Evolutionary conservation across 1,284 basidiomycete genomes (phyloP), one percentile per base, ranked within the genome.

Genomic region (Sparassis latifolia): DNA sequence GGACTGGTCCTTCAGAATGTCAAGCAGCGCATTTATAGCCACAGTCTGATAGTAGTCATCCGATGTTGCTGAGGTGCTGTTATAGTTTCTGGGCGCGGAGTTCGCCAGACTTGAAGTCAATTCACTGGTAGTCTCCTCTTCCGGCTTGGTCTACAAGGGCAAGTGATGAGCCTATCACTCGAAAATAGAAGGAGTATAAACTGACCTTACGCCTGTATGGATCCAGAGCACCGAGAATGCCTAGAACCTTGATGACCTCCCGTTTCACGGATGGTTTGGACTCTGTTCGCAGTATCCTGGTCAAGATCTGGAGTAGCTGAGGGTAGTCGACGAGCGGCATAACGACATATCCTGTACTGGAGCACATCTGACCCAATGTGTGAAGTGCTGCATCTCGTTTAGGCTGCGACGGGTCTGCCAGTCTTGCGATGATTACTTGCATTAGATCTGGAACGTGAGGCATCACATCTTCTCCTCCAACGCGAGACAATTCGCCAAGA

Each of bases 1-100:
- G 4, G 92, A 86, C 51, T 90, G 85, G 63, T 98, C 97, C 63
- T 88, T 90, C 57, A 99, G 72, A 50, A 99, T 92, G 47, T 82
- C 80, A 44, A 99, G 79, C 28, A 99, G 77, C 1, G 93, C 84
- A 44, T 86, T 89, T 68, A 99, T 92, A 40, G 95, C 96, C 3
- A 97, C 92, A 5, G 92, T 94, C 66, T 99, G 97, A 71, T 95
- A 99, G 69, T 97, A 99, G 65, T 99, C 97, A 60, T 99, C 97
- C 29, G 85, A 80, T 10, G 78, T 73, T 12, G 80, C 71, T 5
- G 77, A 74, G 27, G 79, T 65, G 60, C 63, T 61, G 10, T 58
- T 56, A 10, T 60, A 52, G 45, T 58, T 64, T n/a, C 59, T 53
- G 1, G 62, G 59, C 5, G 55, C 56, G 53, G 81, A 74, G 69